These are phyloP conservation scores for Bromus sterilis DNA, from an alignment of 176 grass and related monocot species.

Conservation along the genomic window DNA sequence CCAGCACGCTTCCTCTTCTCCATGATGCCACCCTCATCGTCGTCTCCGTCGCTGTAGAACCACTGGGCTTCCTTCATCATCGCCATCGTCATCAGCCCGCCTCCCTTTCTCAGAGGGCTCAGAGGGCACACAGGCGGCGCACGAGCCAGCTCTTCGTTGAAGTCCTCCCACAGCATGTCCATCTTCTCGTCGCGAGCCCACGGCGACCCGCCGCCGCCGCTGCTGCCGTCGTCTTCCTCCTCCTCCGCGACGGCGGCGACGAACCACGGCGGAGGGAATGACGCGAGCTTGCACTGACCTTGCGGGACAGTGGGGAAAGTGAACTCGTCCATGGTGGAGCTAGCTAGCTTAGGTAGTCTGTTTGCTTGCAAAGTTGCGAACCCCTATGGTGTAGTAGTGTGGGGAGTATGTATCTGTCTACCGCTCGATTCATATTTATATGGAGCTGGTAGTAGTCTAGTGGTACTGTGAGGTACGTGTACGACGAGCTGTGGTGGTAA, in stretches of 20 bases:
- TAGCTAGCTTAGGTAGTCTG: background rate
- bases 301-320: slow-evolving; percentile 51
- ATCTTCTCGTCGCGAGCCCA: slow-evolving; percentile 54
- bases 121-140: slow-evolving; percentile 41
- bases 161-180: slow-evolving; percentile 97
- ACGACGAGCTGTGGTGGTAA: slow-evolving; percentile 9
- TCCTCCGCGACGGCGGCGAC: background rate
- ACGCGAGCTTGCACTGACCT: slow-evolving; percentile 13
- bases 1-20: background rate
- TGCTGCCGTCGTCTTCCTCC: background rate
- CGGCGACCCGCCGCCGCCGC: background rate
- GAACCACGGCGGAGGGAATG: slow-evolving; percentile 20
- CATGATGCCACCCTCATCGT: background rate
- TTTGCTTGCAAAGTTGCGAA: background rate
- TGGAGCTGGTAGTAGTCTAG: background rate
- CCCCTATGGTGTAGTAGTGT: slow-evolving; percentile 1
- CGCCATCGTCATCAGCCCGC: background rate
- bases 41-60: background rate
- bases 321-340: slow-evolving; percentile 63
- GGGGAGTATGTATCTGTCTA: background rate
- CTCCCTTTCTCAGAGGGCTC: slow-evolving; percentile 22
- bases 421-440: background rate
- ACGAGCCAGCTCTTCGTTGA: slow-evolving; percentile 76
- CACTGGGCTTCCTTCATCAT: slow-evolving; percentile 15
- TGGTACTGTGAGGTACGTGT: background rate